A percentile compares a stretch with the other conserved stretches of the same genome.
Evolutionary conservation across 176 grass and related monocot species (phyloP).

Genomic region (Puccinellia tenuiflora): DNA sequence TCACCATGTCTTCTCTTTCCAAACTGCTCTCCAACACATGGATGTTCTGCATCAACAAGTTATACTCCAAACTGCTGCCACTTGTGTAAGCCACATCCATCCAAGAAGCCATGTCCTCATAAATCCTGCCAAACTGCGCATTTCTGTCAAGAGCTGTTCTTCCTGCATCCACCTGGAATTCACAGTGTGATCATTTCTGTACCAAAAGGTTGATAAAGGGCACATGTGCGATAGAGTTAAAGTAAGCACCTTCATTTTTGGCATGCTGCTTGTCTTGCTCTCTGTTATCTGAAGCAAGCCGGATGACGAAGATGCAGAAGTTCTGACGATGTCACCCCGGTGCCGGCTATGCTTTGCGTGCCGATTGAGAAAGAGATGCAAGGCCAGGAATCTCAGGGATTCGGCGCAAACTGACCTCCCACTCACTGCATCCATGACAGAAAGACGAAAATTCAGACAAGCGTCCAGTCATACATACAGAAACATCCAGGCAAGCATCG

Average conservation of each 20-base stretch:
- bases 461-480: too few species aligned
- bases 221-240: background rate
- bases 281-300: slow-evolving; percentile 30
- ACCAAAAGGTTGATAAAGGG: background rate
- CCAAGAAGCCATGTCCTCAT: slow-evolving; percentile 26
- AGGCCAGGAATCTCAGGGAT: slow-evolving; percentile 10
- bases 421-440: slow-evolving; percentile 20
- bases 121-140: background rate
- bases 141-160: slow-evolving; percentile 18
- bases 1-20: slow-evolving; percentile 37
- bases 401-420: slow-evolving; percentile 16
- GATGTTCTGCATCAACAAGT: slow-evolving; percentile 71
- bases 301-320: slow-evolving; percentile 17
- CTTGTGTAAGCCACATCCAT: slow-evolving; percentile 21
- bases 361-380: slow-evolving; percentile 34
- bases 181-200: background rate
- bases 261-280: slow-evolving; percentile 12
- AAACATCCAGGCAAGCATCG: too few species aligned
- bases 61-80: slow-evolving; percentile 26
- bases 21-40: slow-evolving; percentile 52
- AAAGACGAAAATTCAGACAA: background rate
- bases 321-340: background rate
- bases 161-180: slow-evolving; percentile 32
- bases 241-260: slow-evolving; percentile 14
- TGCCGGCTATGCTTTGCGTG: background rate